Evolutionary conservation across 2,329 filamentous ascomycete species (phyloP), one percentile per base, ranked within the genome.

Genomic region (Trichoderma sp.): DNA sequence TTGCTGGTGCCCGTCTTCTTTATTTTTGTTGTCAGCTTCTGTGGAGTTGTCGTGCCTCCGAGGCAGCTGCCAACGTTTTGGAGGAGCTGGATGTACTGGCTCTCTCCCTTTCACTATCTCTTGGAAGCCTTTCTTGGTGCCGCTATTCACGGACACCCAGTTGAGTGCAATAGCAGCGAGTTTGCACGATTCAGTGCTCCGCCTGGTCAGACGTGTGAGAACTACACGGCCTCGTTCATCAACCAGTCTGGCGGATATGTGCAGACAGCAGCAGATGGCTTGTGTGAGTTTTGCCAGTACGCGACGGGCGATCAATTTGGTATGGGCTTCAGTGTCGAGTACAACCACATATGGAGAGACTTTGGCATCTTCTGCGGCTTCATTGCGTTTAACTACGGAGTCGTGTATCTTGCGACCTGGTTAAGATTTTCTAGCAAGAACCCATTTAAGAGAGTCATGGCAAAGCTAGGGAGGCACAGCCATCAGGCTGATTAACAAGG

Each of bases 1-100:
- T 78, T 91, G 0, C 80, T 91, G 1, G 88, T 91, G 1, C 90
- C 90, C 0, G 75, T 90, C 4, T 90, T 91, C 77, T 90, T 92
- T 79, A 84, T 89, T 29, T 91, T 92, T 72, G 84, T 91, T 42
- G 83, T 90, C 25, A 85, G 85, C 9, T 92, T 92, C 81, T 91
- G 89, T 75, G 90, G 90, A 67, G 87, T 92, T 6, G 84, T 91
- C 10, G 89, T 92, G 1, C 89, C 89, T 0, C 87, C 86, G 17
- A 73, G 70, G 2, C 82, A 82, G 4, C 77, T 92, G 0, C 86
- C 87, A 0, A 76, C 80, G 1, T 92, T 92, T 75, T 92, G 90
- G 89, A 80, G 82, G 15, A 78, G 77, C 8, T 87, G 84, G 84
- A 87, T 89, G 86, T 91, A 91, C 76, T 87, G 85, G 77, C 80